Evolutionary conservation across 805 yeast species (phyloP).

Genomic region (Metschnikowia proteae): DNA sequence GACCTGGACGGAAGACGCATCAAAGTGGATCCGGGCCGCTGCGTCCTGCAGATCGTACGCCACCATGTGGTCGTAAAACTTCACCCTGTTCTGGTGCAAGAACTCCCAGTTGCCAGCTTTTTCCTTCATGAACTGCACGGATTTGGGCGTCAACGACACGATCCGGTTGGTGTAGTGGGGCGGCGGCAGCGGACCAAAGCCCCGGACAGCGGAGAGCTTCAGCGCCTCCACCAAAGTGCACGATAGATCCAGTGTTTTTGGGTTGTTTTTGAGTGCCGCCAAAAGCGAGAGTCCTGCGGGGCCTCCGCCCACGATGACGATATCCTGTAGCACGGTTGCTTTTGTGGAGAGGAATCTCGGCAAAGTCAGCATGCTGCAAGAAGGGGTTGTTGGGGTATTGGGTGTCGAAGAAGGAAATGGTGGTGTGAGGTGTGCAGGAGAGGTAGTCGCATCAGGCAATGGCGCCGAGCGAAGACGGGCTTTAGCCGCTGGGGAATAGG

Average conservation of each 20-base stretch:
- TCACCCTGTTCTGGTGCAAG: conserved; percentile 65
- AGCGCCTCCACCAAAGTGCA: conserved; percentile 75
- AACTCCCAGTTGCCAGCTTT: conserved; percentile 74
- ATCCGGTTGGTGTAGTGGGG: conserved; percentile 70
- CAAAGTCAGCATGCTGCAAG: conserved; percentile 7
- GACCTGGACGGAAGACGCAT: conserved; percentile 44
- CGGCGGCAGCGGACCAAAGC: conserved; percentile 44
- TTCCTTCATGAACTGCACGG: conserved; percentile 56
- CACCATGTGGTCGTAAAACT: conserved; percentile 73
- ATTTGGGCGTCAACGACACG: conserved; percentile 79
- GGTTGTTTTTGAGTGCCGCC: conserved; percentile 71
- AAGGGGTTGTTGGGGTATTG: neutral
- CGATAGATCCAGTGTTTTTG: conserved; percentile 53
- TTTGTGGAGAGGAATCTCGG: conserved; percentile 12
- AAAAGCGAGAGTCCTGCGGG: conserved; percentile 92
- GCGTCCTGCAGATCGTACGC: conserved; percentile 79
- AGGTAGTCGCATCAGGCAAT: no score
- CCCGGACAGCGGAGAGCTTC: conserved; percentile 48
- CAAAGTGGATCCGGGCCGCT: conserved; percentile 68
- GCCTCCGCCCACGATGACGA: conserved; percentile 92
- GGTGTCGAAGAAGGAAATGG: neutral
- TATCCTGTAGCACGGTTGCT: conserved; percentile 43
- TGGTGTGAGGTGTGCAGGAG: neutral
- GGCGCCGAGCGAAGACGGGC: no score
- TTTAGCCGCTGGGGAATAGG: no score